These are phyloP conservation scores for Irpex sp. DNA, from an alignment of 1,284 basidiomycete genomes.

Conservation along the genomic window DNA sequence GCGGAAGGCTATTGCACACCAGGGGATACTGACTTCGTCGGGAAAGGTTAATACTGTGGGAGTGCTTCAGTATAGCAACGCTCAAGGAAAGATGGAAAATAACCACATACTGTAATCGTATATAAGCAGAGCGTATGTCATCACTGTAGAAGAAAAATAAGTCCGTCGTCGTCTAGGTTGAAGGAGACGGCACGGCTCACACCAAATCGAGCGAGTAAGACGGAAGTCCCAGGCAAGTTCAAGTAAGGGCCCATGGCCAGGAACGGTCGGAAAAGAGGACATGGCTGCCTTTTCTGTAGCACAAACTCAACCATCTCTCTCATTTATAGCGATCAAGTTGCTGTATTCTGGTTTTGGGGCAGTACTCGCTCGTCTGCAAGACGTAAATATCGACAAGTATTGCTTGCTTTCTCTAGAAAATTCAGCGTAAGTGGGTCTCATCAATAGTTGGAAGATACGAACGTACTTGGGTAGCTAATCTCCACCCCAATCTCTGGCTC, in stretches of 20 bases:
- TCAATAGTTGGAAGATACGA: background rate
- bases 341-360: background rate
- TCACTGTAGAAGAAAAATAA: background rate
- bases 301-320: background rate
- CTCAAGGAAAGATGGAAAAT: background rate
- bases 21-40: constrained; percentile 11
- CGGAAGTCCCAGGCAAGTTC: constrained; percentile 8
- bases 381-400: background rate
- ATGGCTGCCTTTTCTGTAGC: background rate
- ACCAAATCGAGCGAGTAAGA: constrained; percentile 12
- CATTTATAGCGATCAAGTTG: background rate
- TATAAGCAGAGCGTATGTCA: constrained; percentile 12
- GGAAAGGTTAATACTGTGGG: constrained; percentile 14
- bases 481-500: background rate
- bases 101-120: constrained; percentile 16
- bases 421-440: background rate
- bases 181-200: background rate
- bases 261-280: background rate
- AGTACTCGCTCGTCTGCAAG: background rate
- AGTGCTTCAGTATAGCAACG: background rate
- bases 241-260: background rate
- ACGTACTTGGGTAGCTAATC: background rate
- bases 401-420: background rate
- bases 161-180: background rate
- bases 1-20: background rate